Evolutionary conservation across 306 rosid genomes (phyloP), one percentile per base, ranked within the genome.

Genomic region (Rubus parviflorus): DNA sequence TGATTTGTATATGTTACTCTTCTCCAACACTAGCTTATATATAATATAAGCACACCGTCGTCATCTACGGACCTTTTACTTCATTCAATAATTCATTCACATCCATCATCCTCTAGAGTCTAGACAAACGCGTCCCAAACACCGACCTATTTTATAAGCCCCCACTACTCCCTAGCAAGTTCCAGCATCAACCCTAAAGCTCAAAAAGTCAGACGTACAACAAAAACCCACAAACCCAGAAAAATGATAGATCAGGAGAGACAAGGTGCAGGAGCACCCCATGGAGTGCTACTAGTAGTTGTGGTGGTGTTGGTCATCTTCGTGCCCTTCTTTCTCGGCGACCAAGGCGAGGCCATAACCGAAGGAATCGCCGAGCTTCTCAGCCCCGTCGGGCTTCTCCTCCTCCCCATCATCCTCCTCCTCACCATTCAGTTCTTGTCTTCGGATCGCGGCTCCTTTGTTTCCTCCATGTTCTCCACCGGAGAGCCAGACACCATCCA

Each of bases 381-480:
- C 0, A 95, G 94, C 70, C 97, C 97, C 0, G 15, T 95, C 0
- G 97, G 97, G 4, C 91, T 92, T 2, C 96, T 95, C 52, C 93
- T 95, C 35, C 91, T 95, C 23, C 97, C 97, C 42, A 83, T 95
- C 19, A 5, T 89, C 12, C 99, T 95, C 83, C 97, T 95, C 10
- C 92, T 95, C 80, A 72, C 82, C 25, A 95, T 92, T 17, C 99
- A 95, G 80, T 89, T 92, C 75, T 97, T 95, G 81, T 95, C 99
- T 60, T 92, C 98, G 19, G 93, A 89, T 20, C 89, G 93, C 2
- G 97, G 96, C 51, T 92, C 99, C 0, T 85, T 92, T 83, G 3
- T 95, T 86, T 82, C 90, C 19, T 9, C 85, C 67, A 64, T 95
- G 5, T 95, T 90, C 81, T 88, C 97, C 62, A 87, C 91, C 74